Base-by-base conservation (phyloP, 169 alveolate genomes). In the Eimeria tenella region DNA sequence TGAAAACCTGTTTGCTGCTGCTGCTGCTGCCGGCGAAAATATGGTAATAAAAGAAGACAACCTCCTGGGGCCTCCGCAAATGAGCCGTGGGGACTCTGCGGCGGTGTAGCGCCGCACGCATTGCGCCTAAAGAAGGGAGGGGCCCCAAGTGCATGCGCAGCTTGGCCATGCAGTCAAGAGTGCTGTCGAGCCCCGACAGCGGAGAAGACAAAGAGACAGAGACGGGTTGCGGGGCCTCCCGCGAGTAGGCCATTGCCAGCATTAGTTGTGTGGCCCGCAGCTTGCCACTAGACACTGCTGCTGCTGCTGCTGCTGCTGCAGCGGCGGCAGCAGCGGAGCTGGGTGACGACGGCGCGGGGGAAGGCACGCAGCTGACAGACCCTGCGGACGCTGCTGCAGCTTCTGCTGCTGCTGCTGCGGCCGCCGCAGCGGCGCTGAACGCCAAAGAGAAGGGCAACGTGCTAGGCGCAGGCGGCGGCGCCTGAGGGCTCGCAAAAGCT, bases 61-160 rank as follows among this genome's bases (percentile, higher is more conserved):
- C 42, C 52, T 89, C 94, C 49, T 89, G 88, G 53, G 94, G 94
- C 86, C 94, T 21, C 11, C 19, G 55, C 10, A 62, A 49, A 49
- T 53, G 63, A 9, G 82, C 58, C 19, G 82, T 75, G 68, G 73
- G 65, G 9, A 42, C 74, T 65, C 88, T 55, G 65, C 55, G 56
- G 56, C 49, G 53, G 25, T 83, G 87, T n/a, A 89, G 94, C 62
- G n/a, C 58, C 60, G 55, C 68, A 31, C 94, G 94, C 94, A 89
- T 89, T 23, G 17, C 49, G 58, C 77, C 62, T 75, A 89, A 49
- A n/a, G 81, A 65, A 7, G 94, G 94, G 62, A 89, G 79, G 15
- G 86, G 86, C 42, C 86, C 74, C 17, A 60, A 60, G 19, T 4
- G 87, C 75, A 50, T 31, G 77, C 63, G 87, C 52, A 89, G 65